phyloP scores from a whole-genome alignment of 2,329 filamentous ascomycete species.

The Sporothrix schenckii region DNA sequence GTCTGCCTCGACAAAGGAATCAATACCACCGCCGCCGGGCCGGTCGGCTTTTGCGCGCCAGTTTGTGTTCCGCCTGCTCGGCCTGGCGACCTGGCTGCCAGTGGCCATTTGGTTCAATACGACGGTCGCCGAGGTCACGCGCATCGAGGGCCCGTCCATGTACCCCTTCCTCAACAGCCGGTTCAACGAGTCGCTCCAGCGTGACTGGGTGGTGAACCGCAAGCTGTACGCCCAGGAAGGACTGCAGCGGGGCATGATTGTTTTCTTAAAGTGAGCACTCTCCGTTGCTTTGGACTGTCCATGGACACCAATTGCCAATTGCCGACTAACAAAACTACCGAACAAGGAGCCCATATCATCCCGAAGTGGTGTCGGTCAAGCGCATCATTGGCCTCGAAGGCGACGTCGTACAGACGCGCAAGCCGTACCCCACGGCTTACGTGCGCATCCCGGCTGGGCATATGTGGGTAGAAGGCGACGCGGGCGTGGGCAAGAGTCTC shows the following conservation, averaged over 20 bases:
- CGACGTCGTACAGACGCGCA: constrained; percentile 70
- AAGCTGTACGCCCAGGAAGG: constrained; percentile 62
- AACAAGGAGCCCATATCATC: constrained; percentile 68
- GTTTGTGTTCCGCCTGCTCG: constrained; percentile 54
- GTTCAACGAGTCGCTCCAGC: constrained; percentile 57
- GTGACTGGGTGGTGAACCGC: constrained; percentile 61
- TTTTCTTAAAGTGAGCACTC: constrained; percentile 64
- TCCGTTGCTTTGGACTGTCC: not conserved
- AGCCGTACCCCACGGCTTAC: constrained; percentile 59
- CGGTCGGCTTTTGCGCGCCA: constrained; percentile 40
- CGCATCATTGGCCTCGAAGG: constrained; percentile 79
- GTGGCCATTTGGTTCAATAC: constrained; percentile 64
- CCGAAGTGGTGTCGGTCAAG: constrained; percentile 74
- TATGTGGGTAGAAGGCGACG: constrained; percentile 95
- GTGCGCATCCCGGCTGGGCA: constrained; percentile 78
- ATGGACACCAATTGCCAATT: not conserved
- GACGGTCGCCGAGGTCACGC: constrained; percentile 61
- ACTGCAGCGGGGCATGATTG: constrained; percentile 71
- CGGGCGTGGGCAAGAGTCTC: constrained; percentile 65
- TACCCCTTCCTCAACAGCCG: constrained; percentile 74
- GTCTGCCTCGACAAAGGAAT: not conserved
- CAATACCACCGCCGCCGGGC: not conserved
- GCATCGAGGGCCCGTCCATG: constrained; percentile 70
- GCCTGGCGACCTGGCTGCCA: constrained; percentile 64
- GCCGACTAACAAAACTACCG: constrained; percentile 1